Evolutionary conservation across 1,284 basidiomycete genomes (phyloP).

Genomic region (Amylostereum areolatum): DNA sequence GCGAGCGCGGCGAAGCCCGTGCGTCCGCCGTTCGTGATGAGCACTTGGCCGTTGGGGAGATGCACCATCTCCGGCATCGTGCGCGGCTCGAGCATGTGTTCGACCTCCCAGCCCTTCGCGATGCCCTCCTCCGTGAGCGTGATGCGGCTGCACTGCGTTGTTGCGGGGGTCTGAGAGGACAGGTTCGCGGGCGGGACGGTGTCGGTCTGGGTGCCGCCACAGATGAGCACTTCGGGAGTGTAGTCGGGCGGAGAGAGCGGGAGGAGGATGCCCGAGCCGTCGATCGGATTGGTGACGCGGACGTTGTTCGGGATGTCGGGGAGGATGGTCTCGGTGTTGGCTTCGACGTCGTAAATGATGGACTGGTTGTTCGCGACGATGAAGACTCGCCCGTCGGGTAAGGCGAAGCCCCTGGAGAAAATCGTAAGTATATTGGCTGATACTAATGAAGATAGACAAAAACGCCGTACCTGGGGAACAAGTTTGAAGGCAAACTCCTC

Average conservation of each 20-base stretch:
- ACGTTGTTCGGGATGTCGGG: slow-evolving; percentile 45
- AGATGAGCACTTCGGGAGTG: slow-evolving; percentile 43
- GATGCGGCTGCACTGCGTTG: slow-evolving; percentile 33
- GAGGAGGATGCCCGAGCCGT: slow-evolving; percentile 41
- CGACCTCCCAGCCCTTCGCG: slow-evolving; percentile 19
- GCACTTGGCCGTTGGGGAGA: slow-evolving; percentile 45
- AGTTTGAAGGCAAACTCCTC: slow-evolving; percentile 17
- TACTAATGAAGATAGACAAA: background rate
- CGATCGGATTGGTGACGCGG: slow-evolving; percentile 36
- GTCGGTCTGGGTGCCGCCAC: slow-evolving; percentile 34
- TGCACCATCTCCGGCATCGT: slow-evolving; percentile 47
- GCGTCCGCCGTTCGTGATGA: slow-evolving; percentile 42
- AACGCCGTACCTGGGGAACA: slow-evolving; percentile 19
- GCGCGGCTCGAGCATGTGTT: slow-evolving; percentile 23
- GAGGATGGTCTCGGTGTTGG: slow-evolving; percentile 33
- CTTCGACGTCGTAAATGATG: slow-evolving; percentile 21
- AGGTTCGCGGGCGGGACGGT: slow-evolving; percentile 23
- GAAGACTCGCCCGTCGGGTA: slow-evolving; percentile 34
- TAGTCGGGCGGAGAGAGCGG: slow-evolving; percentile 40
- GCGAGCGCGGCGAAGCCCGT: slow-evolving; percentile 43
- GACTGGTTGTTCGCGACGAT: slow-evolving; percentile 41
- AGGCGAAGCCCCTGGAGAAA: slow-evolving; percentile 13
- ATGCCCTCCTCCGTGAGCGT: slow-evolving; percentile 18
- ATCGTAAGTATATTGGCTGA: background rate
- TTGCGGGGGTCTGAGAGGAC: slow-evolving; percentile 34